Percentiles rank a stretch among this genome's conserved stretches.
Conservation (phyloP, 2,329 filamentous ascomycete genomes). For the Exophiala spinifera region DNA sequence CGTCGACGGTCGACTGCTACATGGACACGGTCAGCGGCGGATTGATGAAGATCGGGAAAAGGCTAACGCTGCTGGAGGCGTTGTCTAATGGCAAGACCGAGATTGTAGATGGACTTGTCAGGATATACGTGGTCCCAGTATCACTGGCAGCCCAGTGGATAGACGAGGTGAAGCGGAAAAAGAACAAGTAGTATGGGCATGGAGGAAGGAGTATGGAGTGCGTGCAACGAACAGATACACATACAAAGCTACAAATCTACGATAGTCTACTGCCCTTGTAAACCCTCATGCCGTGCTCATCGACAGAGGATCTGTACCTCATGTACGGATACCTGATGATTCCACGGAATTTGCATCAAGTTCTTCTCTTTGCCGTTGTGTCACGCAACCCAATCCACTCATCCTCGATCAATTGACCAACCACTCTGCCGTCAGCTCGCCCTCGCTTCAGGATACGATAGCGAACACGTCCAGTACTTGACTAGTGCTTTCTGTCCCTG, state of each 20-base stretch:
- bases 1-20: conserved; percentile 73
- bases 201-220: too few species aligned
- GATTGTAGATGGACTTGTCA: conserved; percentile 80
- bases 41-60: conserved; percentile 85
- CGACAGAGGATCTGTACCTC: too few species aligned
- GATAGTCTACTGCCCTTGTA: too few species aligned
- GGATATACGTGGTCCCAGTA: conserved; percentile 77
- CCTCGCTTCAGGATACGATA: background rate
- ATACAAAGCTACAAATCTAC: too few species aligned
- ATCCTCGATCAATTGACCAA: too few species aligned
- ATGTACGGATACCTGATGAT: too few species aligned
- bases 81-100: conserved; percentile 75
- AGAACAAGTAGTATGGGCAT: conserved; percentile 31
- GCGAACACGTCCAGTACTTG: background rate
- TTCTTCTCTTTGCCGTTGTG: too few species aligned
- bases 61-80: conserved; percentile 71
- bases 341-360: too few species aligned
- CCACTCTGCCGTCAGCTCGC: background rate
- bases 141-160: conserved; percentile 71
- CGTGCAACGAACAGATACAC: too few species aligned
- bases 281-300: too few species aligned
- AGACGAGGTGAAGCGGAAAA: conserved; percentile 76
- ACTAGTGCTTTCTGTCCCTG: background rate
- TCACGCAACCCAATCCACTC: too few species aligned
- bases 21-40: conserved; percentile 79